Conservation (phyloP, 305 asterid species). For the Caryopteris hybrid region DNA sequence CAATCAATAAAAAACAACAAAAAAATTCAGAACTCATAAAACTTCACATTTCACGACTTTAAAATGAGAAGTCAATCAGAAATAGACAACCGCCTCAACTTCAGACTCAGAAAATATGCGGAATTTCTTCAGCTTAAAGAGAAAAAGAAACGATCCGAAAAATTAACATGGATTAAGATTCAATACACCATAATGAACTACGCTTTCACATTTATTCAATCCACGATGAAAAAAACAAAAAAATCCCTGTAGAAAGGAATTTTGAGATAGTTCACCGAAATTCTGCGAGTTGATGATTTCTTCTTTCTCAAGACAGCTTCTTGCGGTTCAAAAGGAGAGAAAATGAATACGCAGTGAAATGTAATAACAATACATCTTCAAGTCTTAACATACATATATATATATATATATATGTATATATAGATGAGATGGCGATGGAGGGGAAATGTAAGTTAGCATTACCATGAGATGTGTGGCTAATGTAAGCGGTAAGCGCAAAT, state of each 20-base stretch:
- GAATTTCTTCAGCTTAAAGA: background rate
- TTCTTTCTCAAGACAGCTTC: slow-evolving; percentile 28
- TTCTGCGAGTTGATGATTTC: slow-evolving; percentile 18
- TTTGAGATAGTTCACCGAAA: slow-evolving; percentile 16
- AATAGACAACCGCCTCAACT: background rate
- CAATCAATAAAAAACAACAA: background rate
- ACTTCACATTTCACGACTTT: background rate
- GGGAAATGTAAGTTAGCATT: slow-evolving; percentile 23
- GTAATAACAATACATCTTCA: background rate
- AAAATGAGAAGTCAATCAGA: background rate
- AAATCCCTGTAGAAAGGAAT: background rate
- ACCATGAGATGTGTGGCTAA: background rate
- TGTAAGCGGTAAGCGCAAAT: slow-evolving; percentile 13
- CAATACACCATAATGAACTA: background rate
- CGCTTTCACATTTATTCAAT: no score
- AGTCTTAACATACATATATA: background rate
- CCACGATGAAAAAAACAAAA: background rate
- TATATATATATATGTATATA: background rate
- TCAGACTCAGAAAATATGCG: background rate
- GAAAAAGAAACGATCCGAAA: background rate
- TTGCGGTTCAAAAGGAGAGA: background rate
- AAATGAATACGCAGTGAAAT: background rate
- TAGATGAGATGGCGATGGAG: no score
- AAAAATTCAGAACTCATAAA: slow-evolving; percentile 4
- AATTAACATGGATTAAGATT: background rate